Conservation (phyloP, 1,284 basidiomycete species). For the Puccinia coronata region DNA sequence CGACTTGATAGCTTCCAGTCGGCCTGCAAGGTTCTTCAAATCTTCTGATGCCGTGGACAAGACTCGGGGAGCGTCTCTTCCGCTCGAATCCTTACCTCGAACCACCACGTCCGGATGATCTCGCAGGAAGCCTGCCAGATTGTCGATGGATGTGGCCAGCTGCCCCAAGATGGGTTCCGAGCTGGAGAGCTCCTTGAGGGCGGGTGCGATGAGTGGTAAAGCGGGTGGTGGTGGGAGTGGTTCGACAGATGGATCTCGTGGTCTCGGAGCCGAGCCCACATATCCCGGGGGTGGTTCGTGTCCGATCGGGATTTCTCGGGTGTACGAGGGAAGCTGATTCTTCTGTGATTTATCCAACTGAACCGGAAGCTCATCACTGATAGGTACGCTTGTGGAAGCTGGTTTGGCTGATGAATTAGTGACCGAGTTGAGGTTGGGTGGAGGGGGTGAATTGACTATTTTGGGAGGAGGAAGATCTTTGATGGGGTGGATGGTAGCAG, state of each 20-base stretch:
- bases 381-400: no score
- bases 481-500: constrained; percentile 31
- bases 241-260: constrained; percentile 52
- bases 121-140: constrained; percentile 79
- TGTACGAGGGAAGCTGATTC: constrained; percentile 6
- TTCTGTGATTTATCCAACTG: background rate
- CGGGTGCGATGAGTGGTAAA: constrained; percentile 78
- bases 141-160: constrained; percentile 89
- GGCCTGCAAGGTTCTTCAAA: constrained; percentile 73
- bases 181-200: constrained; percentile 72
- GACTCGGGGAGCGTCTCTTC: constrained; percentile 66
- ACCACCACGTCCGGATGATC: constrained; percentile 65
- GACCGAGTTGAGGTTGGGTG: background rate
- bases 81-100: constrained; percentile 58
- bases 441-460: background rate
- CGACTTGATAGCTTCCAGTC: constrained; percentile 78
- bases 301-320: constrained; percentile 74
- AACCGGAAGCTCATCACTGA: background rate
- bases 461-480: background rate
- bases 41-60: constrained; percentile 73
- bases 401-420: background rate
- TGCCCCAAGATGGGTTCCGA: constrained; percentile 86
- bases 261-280: constrained; percentile 63
- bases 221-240: constrained; percentile 61
- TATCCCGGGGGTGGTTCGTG: constrained; percentile 89